Evolutionary conservation across 192 early-diverging fungal species (phyloP).

Genomic region (Coemansia sp.): DNA sequence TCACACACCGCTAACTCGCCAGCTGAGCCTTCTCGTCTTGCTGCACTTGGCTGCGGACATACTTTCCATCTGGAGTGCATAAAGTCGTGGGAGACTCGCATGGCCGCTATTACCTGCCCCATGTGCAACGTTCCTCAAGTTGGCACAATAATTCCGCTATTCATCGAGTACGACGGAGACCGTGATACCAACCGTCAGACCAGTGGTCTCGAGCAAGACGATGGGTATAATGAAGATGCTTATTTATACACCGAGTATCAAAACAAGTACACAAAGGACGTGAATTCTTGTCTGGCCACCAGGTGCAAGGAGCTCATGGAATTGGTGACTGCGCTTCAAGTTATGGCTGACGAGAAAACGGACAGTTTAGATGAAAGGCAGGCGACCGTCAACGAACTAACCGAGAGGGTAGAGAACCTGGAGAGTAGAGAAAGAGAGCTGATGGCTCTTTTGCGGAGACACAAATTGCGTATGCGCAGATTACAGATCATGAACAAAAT

Average conservation of each 20-base stretch:
- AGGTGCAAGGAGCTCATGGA: neutral
- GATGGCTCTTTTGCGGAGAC: neutral
- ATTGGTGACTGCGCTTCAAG: neutral
- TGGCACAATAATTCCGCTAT: neutral
- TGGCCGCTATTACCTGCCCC: neutral
- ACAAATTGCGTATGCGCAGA: conserved; percentile 2
- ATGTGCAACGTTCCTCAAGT: neutral
- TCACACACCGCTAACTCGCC: neutral
- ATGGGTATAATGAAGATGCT: neutral
- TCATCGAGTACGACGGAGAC: neutral
- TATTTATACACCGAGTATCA: neutral
- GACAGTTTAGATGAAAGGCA: neutral
- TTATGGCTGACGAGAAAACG: neutral
- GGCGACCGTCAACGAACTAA: neutral
- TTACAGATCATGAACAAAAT: neutral
- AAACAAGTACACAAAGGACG: neutral
- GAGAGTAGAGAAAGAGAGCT: neutral
- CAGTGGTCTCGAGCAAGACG: neutral
- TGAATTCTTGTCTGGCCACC: neutral
- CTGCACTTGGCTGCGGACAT: neutral
- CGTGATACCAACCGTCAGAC: neutral
- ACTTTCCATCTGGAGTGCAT: conserved; percentile 6
- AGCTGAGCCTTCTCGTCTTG: neutral
- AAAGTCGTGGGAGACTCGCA: neutral
- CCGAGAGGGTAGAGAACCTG: neutral